phyloP scores from a whole-genome alignment of 345 rosid genomes.

The Eucalyptus marginata region DNA sequence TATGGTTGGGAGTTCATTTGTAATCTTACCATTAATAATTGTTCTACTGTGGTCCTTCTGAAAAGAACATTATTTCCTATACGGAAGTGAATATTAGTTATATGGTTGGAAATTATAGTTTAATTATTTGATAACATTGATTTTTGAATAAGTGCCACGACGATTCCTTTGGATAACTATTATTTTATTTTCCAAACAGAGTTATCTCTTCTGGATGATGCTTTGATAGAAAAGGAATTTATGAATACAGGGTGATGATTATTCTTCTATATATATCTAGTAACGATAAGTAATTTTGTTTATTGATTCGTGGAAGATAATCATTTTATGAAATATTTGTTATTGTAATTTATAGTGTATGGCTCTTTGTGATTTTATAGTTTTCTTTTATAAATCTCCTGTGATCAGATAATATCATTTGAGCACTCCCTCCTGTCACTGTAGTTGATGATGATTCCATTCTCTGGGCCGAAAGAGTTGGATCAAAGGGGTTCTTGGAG shows the following conservation, averaged over 20 bases:
- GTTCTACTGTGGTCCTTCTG: neutral
- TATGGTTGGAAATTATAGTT: neutral
- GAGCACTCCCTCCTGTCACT: neutral
- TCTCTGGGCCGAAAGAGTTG: neutral
- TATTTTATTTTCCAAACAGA: neutral
- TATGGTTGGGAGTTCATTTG: neutral
- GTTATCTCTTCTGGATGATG: neutral
- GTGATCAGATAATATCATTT: neutral
- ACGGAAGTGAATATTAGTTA: neutral
- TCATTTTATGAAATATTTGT: neutral
- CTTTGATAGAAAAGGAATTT: neutral
- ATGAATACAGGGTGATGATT: neutral
- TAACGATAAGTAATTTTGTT: neutral
- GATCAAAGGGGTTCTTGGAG: neutral
- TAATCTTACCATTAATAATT: too few species aligned
- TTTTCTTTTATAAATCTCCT: too few species aligned
- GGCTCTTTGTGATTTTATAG: neutral
- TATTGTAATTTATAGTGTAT: neutral
- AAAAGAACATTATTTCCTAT: neutral
- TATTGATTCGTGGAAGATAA: fast-evolving
- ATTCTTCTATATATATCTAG: neutral
- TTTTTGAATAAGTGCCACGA: neutral
- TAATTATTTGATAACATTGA: neutral
- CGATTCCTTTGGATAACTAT: neutral
- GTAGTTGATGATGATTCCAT: neutral